phyloP scores from a whole-genome alignment of 495 filamentous ascomycete genomes.

The Xylaria curta region DNA sequence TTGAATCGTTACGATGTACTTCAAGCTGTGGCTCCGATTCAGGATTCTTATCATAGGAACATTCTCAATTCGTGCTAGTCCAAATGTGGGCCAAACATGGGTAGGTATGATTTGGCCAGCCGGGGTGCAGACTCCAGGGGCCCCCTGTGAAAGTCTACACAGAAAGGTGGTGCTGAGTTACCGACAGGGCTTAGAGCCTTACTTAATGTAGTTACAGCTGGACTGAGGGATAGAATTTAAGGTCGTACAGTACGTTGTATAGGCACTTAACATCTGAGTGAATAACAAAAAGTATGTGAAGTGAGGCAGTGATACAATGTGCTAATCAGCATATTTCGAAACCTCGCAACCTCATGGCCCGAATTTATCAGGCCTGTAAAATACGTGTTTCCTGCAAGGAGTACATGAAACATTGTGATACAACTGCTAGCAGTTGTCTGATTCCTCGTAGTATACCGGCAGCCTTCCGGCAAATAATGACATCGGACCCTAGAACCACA shows the following conservation, averaged over 20 bases:
- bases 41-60: conserved; percentile 42
- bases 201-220: conserved; percentile 3
- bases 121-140: conserved; percentile 42
- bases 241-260: conserved; percentile 20
- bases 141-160: conserved; percentile 34
- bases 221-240: conserved; percentile 2
- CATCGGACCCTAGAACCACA: conserved; percentile 13
- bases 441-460: conserved; percentile 12
- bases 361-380: conserved; percentile 6
- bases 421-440: conserved; percentile 12
- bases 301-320: conserved; percentile 11
- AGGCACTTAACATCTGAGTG: conserved; percentile 4
- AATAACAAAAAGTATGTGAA: conserved; percentile 11
- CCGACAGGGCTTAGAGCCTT: conserved; percentile 42
- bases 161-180: conserved; percentile 26
- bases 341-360: conserved; percentile 23
- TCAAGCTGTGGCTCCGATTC: conserved; percentile 32
- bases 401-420: conserved; percentile 22
- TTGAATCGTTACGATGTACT: conserved; percentile 32
- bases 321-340: conserved; percentile 14
- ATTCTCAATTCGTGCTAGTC: conserved; percentile 33
- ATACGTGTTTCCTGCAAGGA: conserved; percentile 10
- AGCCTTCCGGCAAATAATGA: conserved; percentile 25
- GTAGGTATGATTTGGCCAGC: conserved; percentile 41
- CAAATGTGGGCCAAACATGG: conserved; percentile 37